These are phyloP conservation scores for Naganishia kalamii DNA, from an alignment of 768 basidiomycete genomes.

Conservation along the genomic window DNA sequence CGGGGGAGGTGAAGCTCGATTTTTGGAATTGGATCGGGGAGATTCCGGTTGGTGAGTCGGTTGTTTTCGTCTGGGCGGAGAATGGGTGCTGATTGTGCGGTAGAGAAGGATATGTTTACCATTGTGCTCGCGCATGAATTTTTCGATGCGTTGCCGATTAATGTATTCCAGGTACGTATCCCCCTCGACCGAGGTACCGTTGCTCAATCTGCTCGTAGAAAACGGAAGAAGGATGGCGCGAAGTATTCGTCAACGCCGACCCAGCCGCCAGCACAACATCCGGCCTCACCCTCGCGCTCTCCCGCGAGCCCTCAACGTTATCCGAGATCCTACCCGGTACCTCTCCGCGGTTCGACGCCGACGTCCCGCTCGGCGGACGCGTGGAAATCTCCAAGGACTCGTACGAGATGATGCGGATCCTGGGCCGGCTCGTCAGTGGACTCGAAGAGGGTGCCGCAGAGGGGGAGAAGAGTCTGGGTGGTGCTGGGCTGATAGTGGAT, in stretches of 20 bases:
- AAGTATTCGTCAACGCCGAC: conserved; percentile 62
- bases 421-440: conserved; percentile 59
- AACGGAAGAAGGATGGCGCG: conserved; percentile 73
- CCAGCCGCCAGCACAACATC: conserved; percentile 46
- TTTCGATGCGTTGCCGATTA: conserved; percentile 91
- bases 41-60: conserved; percentile 50
- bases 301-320: conserved; percentile 55
- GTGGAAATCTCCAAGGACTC: conserved; percentile 74
- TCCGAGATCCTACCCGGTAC: conserved; percentile 53
- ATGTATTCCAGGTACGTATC: conserved; percentile 69
- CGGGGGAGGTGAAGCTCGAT: conserved; percentile 44
- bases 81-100: not conserved
- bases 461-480: conserved; percentile 30
- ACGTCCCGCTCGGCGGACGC: conserved; percentile 62
- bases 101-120: conserved; percentile 55
- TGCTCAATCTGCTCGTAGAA: conserved; percentile 52
- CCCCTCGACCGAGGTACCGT: not conserved
- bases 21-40: conserved; percentile 75
- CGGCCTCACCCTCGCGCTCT: conserved; percentile 61
- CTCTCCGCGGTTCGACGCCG: conserved; percentile 60
- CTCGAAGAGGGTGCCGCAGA: conserved; percentile 2
- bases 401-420: conserved; percentile 61
- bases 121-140: conserved; percentile 93
- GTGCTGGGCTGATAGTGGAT: conserved; percentile 72
- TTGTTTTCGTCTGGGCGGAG: not conserved